phyloP scores from a whole-genome alignment of 306 rosid species.

The Vachellia collinsii region DNA sequence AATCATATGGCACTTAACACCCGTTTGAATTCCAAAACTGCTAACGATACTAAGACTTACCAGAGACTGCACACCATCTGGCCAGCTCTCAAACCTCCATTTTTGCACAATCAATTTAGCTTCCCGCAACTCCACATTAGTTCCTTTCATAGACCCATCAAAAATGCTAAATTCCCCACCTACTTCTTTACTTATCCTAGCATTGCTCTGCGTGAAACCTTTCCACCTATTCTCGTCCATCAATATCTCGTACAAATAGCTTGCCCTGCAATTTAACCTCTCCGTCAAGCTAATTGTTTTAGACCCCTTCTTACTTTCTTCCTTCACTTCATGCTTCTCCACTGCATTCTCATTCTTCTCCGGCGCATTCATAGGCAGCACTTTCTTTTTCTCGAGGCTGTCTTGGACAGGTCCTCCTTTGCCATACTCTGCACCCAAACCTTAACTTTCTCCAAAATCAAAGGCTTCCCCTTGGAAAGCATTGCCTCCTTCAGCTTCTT shows the following conservation, averaged over 20 bases:
- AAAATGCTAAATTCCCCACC: constrained; percentile 86
- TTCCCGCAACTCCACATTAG: constrained; percentile 80
- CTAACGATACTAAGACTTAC: constrained; percentile 38
- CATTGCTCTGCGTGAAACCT: constrained; percentile 90
- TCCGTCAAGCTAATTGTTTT: constrained; percentile 78
- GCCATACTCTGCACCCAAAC: constrained; percentile 80
- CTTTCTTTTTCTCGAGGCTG: constrained; percentile 64
- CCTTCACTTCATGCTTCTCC: constrained; percentile 33
- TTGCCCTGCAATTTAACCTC: constrained; percentile 85
- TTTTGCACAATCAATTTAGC: constrained; percentile 78
- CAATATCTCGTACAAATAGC: constrained; percentile 76
- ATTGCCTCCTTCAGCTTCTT: constrained; percentile 77
- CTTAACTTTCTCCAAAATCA: constrained; percentile 81
- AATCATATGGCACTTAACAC: neutral
- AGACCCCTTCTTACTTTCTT: constrained; percentile 57
- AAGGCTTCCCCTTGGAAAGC: constrained; percentile 65
- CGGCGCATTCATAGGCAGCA: constrained; percentile 37
- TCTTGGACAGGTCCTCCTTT: constrained; percentile 87
- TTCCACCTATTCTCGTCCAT: constrained; percentile 98
- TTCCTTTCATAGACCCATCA: constrained; percentile 87
- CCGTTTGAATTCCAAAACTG: neutral
- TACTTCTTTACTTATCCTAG: constrained; percentile 84
- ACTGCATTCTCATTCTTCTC: constrained; percentile 33
- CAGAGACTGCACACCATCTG: constrained; percentile 73
- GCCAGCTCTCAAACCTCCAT: constrained; percentile 95